Conservation (phyloP, 2,329 filamentous ascomycete species). For the Neopestalotiopsis rosae region DNA sequence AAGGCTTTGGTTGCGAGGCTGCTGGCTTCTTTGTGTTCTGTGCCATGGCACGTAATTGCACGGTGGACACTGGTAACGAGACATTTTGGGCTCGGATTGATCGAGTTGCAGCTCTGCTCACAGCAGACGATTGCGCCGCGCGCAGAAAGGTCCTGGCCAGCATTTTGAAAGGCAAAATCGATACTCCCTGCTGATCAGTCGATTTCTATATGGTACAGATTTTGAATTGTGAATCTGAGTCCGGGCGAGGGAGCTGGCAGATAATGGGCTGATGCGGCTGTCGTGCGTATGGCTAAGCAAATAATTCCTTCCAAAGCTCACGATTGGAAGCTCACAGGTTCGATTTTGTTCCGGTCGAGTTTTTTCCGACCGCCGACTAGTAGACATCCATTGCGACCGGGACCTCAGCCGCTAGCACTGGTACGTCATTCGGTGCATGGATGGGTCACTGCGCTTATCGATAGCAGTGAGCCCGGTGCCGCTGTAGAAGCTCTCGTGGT, state of each 20-base stretch:
- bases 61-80: conserved; percentile 33
- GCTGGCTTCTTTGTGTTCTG: conserved; percentile 35
- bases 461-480: neutral
- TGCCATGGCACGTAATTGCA: conserved; percentile 52
- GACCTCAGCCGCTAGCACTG: neutral
- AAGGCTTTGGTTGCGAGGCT: conserved; percentile 18
- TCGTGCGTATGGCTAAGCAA: neutral
- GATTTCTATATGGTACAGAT: neutral
- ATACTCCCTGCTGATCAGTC: neutral
- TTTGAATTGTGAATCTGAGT: neutral
- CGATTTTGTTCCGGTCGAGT: conserved; percentile 3
- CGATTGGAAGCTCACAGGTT: neutral
- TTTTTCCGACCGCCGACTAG: conserved; percentile 9
- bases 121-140: conserved; percentile 39
- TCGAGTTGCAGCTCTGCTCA: conserved; percentile 32
- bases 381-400: neutral
- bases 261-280: neutral
- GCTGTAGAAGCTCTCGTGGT: neutral
- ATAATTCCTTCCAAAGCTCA: neutral
- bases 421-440: neutral
- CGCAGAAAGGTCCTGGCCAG: conserved; percentile 44
- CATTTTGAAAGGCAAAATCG: conserved; percentile 35
- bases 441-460: conserved; percentile 2
- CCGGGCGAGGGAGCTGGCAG: neutral
- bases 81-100: conserved; percentile 35